These are phyloP conservation scores for Phytopythium chamaehyphon DNA, from an alignment of 352 stramenopile genomes.

Conservation along the genomic window DNA sequence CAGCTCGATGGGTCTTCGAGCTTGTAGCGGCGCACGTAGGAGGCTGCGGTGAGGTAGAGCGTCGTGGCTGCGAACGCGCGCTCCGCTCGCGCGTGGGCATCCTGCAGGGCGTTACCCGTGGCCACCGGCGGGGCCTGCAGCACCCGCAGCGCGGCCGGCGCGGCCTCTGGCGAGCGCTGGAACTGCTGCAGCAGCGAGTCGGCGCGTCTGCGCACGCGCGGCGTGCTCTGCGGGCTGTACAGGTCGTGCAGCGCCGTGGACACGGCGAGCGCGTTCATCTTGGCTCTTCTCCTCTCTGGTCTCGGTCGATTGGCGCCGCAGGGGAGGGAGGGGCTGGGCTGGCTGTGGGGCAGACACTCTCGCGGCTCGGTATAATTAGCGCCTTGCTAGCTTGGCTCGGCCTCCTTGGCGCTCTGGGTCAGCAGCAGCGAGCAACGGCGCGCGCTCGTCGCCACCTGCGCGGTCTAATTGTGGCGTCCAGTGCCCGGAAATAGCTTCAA, in stretches of 20 bases:
- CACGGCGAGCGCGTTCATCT: conserved; percentile 18
- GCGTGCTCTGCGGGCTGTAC: conserved; percentile 65
- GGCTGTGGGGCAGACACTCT: too few relatives aligned
- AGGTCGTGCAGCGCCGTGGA: conserved; percentile 65
- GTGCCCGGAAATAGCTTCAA: background rate
- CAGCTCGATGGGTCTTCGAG: conserved; percentile 50
- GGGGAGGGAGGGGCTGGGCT: too few relatives aligned
- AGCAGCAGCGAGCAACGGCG: background rate
- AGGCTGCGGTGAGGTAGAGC: conserved; percentile 62
- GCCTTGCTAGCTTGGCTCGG: too few relatives aligned
- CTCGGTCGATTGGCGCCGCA: background rate
- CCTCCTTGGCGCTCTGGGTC: background rate
- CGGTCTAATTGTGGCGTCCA: background rate
- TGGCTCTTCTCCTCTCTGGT: conserved; percentile 10
- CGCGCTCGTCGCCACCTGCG: background rate
- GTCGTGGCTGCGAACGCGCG: conserved; percentile 69
- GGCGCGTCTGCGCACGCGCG: conserved; percentile 59
- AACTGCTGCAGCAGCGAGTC: conserved; percentile 73
- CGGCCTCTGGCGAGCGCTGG: conserved; percentile 65
- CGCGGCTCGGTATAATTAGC: too few relatives aligned
- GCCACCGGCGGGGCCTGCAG: conserved; percentile 47
- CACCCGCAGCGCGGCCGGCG: conserved; percentile 46
- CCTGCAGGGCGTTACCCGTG: conserved; percentile 17
- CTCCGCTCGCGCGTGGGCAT: conserved; percentile 38
- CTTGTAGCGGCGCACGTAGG: conserved; percentile 71